A percentile compares a stretch with the other conserved stretches of the same genome.
These are phyloP conservation scores for Carallia brachiata DNA, from an alignment of 345 rosid species.

Conservation along the genomic window DNA sequence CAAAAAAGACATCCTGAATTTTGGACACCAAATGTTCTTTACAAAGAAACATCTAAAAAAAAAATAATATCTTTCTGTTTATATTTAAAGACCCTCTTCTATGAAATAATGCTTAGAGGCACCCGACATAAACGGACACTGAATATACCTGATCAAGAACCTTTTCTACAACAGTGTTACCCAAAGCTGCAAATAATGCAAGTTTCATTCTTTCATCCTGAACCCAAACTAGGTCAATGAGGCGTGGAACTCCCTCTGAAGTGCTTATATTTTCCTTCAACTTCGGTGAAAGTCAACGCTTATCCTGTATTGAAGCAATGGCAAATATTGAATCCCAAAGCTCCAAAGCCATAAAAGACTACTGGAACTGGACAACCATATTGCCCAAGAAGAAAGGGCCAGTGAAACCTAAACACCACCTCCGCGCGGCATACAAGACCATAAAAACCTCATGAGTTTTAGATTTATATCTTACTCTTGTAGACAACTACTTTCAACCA, in stretches of 20 bases:
- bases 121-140: not conserved
- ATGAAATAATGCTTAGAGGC: not conserved
- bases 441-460: not conserved
- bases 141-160: slow-evolving; percentile 84
- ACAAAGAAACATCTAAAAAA: not conserved
- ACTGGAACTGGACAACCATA: not conserved
- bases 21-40: not conserved
- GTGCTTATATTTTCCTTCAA: slow-evolving; percentile 61
- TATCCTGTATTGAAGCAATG: slow-evolving; percentile 56
- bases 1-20: not conserved
- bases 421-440: too few species aligned
- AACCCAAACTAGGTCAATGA: slow-evolving; percentile 83
- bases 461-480: not conserved
- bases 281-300: slow-evolving; percentile 57
- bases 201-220: slow-evolving; percentile 88
- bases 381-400: not conserved
- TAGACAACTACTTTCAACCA: not conserved
- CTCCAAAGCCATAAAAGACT: not conserved
- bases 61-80: not conserved
- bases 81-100: not conserved
- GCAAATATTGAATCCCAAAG: slow-evolving; percentile 10
- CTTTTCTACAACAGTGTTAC: slow-evolving; percentile 78
- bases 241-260: slow-evolving; percentile 90
- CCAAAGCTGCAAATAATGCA: slow-evolving; percentile 81
- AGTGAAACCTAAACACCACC: not conserved